Evolutionary conservation across 805 yeast species (phyloP).

Genomic region (Priceomyces castillae): DNA sequence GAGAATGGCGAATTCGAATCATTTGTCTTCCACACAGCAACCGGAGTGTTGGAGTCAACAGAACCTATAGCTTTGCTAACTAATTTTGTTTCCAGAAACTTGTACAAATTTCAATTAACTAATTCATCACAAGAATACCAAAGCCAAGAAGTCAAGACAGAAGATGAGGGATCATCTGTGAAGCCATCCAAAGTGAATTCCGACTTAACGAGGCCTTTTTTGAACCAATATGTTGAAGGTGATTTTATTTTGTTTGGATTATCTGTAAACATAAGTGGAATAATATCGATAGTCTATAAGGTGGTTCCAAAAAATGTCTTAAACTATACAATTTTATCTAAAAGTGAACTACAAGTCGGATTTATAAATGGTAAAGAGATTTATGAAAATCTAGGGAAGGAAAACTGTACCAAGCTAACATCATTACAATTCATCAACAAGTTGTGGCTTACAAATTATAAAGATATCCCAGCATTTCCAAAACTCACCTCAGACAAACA

Average conservation of each 20-base stretch:
- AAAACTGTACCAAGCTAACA: constrained; percentile 11
- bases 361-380: constrained; percentile 18
- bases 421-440: constrained; percentile 22
- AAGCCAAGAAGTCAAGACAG: constrained; percentile 9
- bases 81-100: constrained; percentile 17
- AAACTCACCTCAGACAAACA: constrained; percentile 6
- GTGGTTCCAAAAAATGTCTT: constrained; percentile 25
- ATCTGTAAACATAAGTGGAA: constrained; percentile 15
- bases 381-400: background rate
- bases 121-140: constrained; percentile 14
- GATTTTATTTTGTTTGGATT: constrained; percentile 25
- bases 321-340: constrained; percentile 25
- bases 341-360: constrained; percentile 22
- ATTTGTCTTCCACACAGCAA: constrained; percentile 6
- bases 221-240: constrained; percentile 25
- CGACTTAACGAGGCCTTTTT: constrained; percentile 13
- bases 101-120: constrained; percentile 21
- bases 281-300: constrained; percentile 23
- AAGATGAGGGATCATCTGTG: background rate
- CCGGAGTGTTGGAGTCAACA: background rate
- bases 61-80: constrained; percentile 9
- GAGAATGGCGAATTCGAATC: constrained; percentile 22
- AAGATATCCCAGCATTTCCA: constrained; percentile 20
- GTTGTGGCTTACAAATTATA: constrained; percentile 20
- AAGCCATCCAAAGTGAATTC: background rate